Conservation (phyloP, 768 basidiomycete genomes). For the Coprinopsis sp. region DNA sequence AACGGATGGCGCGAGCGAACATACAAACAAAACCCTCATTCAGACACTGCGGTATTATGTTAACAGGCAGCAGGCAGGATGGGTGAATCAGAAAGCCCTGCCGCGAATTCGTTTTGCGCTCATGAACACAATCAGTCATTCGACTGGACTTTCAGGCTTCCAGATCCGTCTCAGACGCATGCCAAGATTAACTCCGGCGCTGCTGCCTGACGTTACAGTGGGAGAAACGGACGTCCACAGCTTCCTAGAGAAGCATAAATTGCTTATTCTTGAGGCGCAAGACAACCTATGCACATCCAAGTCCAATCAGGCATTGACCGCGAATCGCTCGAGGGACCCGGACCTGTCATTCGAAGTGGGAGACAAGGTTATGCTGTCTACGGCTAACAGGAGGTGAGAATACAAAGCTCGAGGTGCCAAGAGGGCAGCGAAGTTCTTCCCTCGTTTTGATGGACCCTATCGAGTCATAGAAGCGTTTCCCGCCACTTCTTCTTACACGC, state of each 20-base stretch:
- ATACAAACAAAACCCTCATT: conserved; percentile 29
- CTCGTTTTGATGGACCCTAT: conserved; percentile 28
- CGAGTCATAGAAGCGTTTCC: conserved; percentile 9
- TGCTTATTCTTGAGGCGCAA: conserved; percentile 10
- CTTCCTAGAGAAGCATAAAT: conserved; percentile 18
- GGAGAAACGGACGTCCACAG: conserved; percentile 15
- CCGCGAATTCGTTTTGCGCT: conserved; percentile 26
- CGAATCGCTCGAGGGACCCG: background rate
- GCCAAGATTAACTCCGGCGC: conserved; percentile 20
- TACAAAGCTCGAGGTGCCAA: conserved; percentile 26
- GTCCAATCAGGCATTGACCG: conserved; percentile 1
- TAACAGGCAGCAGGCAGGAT: conserved; percentile 27
- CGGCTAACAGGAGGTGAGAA: conserved; percentile 22
- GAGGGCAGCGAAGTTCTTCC: conserved; percentile 39
- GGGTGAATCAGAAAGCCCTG: conserved; percentile 22
- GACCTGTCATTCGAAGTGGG: background rate
- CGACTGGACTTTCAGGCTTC: conserved; percentile 30
- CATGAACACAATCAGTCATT: conserved; percentile 29
- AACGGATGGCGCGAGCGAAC: conserved; percentile 33
- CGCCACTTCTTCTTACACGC: conserved; percentile 20
- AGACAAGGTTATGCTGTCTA: conserved; percentile 26
- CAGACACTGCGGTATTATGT: conserved; percentile 27
- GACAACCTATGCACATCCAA: conserved; percentile 21
- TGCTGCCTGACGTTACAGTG: conserved; percentile 11
- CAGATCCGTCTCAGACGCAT: conserved; percentile 20